Conservation (phyloP, 257 asterid genomes). For the Pogostemon cablin region DNA sequence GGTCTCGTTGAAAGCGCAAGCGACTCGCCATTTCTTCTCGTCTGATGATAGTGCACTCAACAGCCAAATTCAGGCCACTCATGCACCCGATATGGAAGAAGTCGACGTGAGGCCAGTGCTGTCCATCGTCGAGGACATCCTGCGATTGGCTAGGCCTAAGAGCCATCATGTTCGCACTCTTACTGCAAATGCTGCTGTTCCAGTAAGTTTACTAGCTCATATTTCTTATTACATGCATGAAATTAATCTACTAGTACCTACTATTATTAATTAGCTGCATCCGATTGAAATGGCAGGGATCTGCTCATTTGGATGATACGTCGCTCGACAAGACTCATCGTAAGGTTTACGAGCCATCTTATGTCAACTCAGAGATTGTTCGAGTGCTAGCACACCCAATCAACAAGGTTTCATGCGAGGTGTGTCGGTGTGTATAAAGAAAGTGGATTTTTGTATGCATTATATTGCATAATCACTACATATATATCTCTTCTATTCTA, state of each 20-base stretch:
- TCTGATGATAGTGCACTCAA: conserved; percentile 30
- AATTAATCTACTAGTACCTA: too few species aligned
- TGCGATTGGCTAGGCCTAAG: conserved; percentile 16
- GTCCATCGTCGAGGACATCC: conserved; percentile 32
- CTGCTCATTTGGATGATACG: too few species aligned
- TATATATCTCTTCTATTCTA: neutral
- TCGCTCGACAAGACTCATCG: neutral
- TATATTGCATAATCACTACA: too few species aligned
- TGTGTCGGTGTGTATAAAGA: conserved; percentile 9
- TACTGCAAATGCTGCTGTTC: neutral
- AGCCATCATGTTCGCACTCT: neutral
- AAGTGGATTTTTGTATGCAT: neutral
- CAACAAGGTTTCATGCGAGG: too few species aligned
- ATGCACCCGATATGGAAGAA: conserved; percentile 31
- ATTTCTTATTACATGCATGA: too few species aligned
- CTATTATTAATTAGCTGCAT: too few species aligned
- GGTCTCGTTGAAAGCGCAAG: neutral
- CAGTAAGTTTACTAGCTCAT: too few species aligned
- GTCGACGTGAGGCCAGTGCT: conserved; percentile 32
- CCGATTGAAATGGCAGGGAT: too few species aligned
- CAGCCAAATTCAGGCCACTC: conserved; percentile 33
- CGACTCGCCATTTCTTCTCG: conserved; percentile 30
- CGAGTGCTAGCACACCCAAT: too few species aligned
- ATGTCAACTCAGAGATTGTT: conserved; percentile 48
- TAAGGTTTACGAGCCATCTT: neutral